phyloP scores from a whole-genome alignment of 2,329 filamentous ascomycete genomes.

The Fusarium beomiforme region DNA sequence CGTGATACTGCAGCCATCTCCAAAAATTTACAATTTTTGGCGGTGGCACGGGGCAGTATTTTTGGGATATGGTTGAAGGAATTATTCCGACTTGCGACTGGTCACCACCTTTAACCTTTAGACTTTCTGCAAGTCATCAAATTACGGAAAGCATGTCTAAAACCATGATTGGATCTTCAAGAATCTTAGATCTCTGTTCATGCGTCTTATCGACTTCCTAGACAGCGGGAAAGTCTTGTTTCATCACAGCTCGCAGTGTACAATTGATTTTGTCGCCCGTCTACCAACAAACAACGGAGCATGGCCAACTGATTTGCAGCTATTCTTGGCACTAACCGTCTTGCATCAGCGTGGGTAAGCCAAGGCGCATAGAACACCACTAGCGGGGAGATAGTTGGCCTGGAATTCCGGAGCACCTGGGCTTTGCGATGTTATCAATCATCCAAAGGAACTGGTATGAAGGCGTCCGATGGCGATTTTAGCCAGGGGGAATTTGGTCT shows the following conservation, averaged over 20 bases:
- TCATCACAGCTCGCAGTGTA: not conserved
- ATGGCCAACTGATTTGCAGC: not conserved
- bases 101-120: not conserved
- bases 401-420: conserved; percentile 5
- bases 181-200: rapidly evolving
- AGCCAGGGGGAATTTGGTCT: not conserved
- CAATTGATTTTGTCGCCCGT: not conserved
- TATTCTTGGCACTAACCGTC: conserved; percentile 3
- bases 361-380: conserved; percentile 1
- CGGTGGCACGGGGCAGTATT: conserved; percentile 42
- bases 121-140: not conserved
- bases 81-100: not conserved
- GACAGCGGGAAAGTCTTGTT: not conserved
- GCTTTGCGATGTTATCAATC: not conserved
- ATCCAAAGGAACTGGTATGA: not conserved
- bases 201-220: not conserved
- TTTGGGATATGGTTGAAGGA: not conserved
- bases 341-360: not conserved
- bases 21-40: conserved; percentile 46
- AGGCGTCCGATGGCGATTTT: not conserved
- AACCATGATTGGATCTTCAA: not conserved
- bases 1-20: conserved; percentile 36
- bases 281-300: not conserved
- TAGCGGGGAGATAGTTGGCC: not conserved
- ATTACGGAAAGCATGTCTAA: not conserved